Evolutionary conservation across 345 rosid genomes (phyloP).

Genomic region (Aurinia saxatilis): DNA sequence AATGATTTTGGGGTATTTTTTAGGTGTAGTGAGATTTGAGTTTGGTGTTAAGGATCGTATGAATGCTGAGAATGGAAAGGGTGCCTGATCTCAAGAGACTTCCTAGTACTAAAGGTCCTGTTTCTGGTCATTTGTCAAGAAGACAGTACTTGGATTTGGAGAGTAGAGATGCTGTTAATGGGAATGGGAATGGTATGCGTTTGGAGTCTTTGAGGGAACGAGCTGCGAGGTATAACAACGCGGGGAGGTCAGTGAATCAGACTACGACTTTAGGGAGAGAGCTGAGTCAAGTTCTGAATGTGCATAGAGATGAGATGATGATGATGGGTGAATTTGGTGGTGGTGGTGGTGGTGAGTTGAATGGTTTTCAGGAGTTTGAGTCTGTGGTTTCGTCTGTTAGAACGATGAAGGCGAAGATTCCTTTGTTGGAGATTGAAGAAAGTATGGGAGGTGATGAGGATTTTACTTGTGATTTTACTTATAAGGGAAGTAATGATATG

Average conservation of each 20-base stretch:
- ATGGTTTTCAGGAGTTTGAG: conserved; percentile 33
- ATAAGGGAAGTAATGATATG: conserved; percentile 44
- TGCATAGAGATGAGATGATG: conserved; percentile 47
- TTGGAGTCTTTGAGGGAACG: conserved; percentile 25
- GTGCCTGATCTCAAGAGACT: conserved; percentile 46
- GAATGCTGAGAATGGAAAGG: conserved; percentile 53
- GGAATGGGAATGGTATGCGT: background rate
- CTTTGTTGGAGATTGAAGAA: conserved; percentile 42
- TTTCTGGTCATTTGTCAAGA: conserved; percentile 34
- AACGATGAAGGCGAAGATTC: conserved; percentile 52
- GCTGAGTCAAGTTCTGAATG: conserved; percentile 35
- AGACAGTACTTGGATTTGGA: conserved; percentile 21
- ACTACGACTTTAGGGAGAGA: conserved; percentile 28
- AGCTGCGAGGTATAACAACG: conserved; percentile 18
- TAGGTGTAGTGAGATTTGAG: conserved; percentile 5
- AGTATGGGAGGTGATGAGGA: conserved; percentile 30
- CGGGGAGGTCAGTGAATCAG: conserved; percentile 19
- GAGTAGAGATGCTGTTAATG: background rate
- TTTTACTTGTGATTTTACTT: conserved; percentile 29
- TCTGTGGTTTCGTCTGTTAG: conserved; percentile 36
- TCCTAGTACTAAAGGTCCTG: conserved; percentile 43
- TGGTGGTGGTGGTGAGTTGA: conserved; percentile 15
- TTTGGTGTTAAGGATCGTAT: conserved; percentile 34
- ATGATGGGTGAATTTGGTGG: conserved; percentile 26
- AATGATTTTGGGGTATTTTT: background rate